Percentiles rank a stretch among this genome's conserved stretches.
These are phyloP conservation scores for Setomelanomma holmii DNA, from an alignment of 2,329 filamentous ascomycete genomes.

Conservation along the genomic window DNA sequence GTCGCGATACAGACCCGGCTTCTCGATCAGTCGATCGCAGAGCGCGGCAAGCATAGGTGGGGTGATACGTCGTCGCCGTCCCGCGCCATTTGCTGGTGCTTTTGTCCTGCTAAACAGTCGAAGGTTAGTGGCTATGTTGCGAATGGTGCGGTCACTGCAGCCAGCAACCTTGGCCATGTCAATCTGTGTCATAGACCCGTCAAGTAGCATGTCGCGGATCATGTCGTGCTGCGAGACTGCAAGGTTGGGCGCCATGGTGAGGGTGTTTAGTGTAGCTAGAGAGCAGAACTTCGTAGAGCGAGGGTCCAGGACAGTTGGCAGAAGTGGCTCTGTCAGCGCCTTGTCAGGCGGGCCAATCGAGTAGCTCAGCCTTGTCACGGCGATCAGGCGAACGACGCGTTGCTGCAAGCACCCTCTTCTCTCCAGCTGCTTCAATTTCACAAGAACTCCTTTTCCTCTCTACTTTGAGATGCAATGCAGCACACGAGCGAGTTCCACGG, in stretches of 20 bases:
- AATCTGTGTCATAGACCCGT: conserved; percentile 19
- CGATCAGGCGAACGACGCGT: not conserved
- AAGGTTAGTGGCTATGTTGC: conserved; percentile 13
- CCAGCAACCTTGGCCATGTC: conserved; percentile 28
- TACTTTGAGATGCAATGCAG: not conserved
- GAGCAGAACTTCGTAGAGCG: not conserved
- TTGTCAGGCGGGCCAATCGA: not conserved
- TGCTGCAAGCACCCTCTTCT: not conserved
- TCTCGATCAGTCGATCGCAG: conserved; percentile 33
- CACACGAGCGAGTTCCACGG: not conserved
- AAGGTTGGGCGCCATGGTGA: conserved; percentile 15
- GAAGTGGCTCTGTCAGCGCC: not conserved
- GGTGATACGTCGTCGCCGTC: conserved; percentile 27
- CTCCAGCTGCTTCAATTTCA: not conserved
- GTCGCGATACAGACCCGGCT: conserved; percentile 37
- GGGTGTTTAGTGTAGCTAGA: not conserved
- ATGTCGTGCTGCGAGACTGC: conserved; percentile 14
- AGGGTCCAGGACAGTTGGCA: not conserved
- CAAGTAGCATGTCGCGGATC: conserved; percentile 26
- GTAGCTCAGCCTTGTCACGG: not conserved
- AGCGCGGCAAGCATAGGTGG: conserved; percentile 37
- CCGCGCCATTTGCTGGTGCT: conserved; percentile 14
- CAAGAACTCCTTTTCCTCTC: not conserved
- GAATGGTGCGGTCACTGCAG: conserved; percentile 29
- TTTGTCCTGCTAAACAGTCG: conserved; percentile 6